Base-by-base conservation (phyloP, 2,329 filamentous ascomycete species). In the Arthrinium puccinioides region DNA sequence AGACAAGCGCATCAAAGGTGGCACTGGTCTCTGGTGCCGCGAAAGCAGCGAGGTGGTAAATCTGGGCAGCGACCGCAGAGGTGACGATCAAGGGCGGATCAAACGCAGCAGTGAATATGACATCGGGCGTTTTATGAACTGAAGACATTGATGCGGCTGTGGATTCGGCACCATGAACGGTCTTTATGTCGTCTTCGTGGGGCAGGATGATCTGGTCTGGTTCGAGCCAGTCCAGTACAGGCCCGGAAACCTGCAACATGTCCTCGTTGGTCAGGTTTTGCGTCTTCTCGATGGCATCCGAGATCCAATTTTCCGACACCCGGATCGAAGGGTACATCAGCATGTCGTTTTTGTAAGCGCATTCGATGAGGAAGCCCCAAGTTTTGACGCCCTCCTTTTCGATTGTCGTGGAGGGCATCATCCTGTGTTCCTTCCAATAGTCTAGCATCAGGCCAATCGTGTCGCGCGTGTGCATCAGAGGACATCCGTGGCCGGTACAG, bases 41-140 rank as follows among this genome's bases (percentile, higher is more conserved):
- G 15, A 66, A 56, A 3, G 72, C 72, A 7, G 79, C 71, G 3
- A 71, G 66, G 37, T 74, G 68, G 44, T 81, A 72, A 6, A 89
- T 69, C 19, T 78, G 72, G 40, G 73, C 66, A 51, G 81, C 82
- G 14, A 81, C 70, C 24, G 67, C 67, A 31, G 79, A 72, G 0
- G 86, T 81, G 5, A 92, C 67, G 10, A 82, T 70, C 9, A 94
- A 62, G 0, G 86, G 83, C 2, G 86, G 87, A 39, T 86, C 76
- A 36, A 92, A 80, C 9, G 74, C 76, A 3, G 83, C 84, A 29
- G 82, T 74, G 56, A 92, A 92, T 46, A 82, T 76, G 41, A 86
- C 78, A 36, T 86, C 77, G 4, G 83, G 82, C 5, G 84, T 67
- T 43, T 77, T 77, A 2, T 67, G 64, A 3, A 53, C 58, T 7